These are phyloP conservation scores for Trypanosoma caninum DNA, from an alignment of 208 protist species.

Conservation along the genomic window DNA sequence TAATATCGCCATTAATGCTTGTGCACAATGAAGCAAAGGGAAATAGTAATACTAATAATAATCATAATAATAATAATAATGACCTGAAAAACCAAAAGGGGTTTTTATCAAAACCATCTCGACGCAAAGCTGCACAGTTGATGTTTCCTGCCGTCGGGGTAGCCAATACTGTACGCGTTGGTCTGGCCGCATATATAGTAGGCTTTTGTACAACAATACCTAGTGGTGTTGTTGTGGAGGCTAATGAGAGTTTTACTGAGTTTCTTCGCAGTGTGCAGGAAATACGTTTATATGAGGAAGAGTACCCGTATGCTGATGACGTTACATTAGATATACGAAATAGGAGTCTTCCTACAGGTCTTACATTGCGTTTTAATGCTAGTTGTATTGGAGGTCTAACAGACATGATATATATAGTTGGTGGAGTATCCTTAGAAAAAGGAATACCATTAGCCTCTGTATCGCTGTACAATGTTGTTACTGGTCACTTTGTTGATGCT, in stretches of 20 bases:
- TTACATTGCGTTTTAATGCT: constrained; percentile 23
- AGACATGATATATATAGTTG: constrained; percentile 31
- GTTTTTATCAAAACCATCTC: too few species aligned
- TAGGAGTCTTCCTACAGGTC: constrained; percentile 5
- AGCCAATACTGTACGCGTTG: constrained; percentile 29
- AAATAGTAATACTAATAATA: not conserved
- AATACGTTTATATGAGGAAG: constrained; percentile 19
- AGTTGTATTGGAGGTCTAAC: constrained; percentile 24
- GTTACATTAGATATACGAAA: constrained; percentile 20
- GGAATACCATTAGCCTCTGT: constrained; percentile 20
- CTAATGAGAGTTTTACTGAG: not conserved
- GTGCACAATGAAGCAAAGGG: not conserved
- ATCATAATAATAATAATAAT: constrained; percentile 4
- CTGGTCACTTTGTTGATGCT: constrained; percentile 35
- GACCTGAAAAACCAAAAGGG: not conserved
- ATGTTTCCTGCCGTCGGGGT: constrained; percentile 30
- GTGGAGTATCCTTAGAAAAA: constrained; percentile 21
- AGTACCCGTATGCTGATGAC: constrained; percentile 21
- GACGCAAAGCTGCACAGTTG: constrained; percentile 21
- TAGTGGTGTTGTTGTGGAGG: constrained; percentile 1
- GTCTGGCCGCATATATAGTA: constrained; percentile 29
- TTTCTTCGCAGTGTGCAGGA: constrained; percentile 25
- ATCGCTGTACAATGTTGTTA: constrained; percentile 36
- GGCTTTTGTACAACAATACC: constrained; percentile 42
- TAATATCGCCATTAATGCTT: constrained; percentile 11